Conservation (phyloP, 106 monocot genomes). For the Cymbidium sinense region DNA sequence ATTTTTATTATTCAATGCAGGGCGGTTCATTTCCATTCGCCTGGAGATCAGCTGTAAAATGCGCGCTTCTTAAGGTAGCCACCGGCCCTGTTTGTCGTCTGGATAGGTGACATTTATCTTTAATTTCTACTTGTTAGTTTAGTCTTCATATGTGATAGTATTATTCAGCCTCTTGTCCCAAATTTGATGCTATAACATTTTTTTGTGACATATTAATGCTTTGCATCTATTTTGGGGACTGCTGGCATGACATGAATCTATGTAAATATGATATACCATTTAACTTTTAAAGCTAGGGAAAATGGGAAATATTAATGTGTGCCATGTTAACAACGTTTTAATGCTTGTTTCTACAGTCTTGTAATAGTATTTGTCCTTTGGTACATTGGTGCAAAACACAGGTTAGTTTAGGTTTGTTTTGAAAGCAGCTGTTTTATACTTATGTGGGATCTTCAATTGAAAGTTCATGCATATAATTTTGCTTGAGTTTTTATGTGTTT, state of each 20-base stretch:
- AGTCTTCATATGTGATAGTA: neutral
- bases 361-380: neutral
- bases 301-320: neutral
- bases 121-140: neutral
- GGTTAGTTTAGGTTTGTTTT: neutral
- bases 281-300: neutral
- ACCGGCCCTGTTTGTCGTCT: conserved; percentile 44
- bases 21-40: conserved; percentile 62
- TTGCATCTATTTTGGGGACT: neutral
- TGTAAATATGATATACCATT: neutral
- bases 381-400: neutral
- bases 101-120: conserved; percentile 36
- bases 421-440: too few species aligned
- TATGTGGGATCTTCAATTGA: neutral
- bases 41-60: conserved; percentile 52
- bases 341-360: neutral
- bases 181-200: neutral
- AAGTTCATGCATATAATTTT: neutral
- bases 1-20: conserved; percentile 17
- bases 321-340: neutral
- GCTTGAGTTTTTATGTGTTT: neutral
- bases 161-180: neutral
- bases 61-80: conserved; percentile 32
- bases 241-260: neutral
- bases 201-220: neutral